These are phyloP conservation scores for Ustilago curta DNA, from an alignment of 1,284 basidiomycete genomes.

Conservation along the genomic window DNA sequence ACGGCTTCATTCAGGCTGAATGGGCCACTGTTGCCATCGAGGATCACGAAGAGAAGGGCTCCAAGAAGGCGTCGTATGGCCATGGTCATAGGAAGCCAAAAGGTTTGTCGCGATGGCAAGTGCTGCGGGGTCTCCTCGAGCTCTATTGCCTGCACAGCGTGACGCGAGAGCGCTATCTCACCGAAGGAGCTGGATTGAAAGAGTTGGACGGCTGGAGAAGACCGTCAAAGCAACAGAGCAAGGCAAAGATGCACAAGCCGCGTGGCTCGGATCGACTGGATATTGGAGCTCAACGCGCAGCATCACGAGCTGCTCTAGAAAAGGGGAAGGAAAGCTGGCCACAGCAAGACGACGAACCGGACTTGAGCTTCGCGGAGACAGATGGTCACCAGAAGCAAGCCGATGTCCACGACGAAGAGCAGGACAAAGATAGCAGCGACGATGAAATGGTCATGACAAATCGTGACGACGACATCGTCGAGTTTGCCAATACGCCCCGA, in stretches of 20 bases:
- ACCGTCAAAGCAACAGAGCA: constrained; percentile 1
- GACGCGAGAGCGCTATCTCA: constrained; percentile 59
- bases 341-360: constrained; percentile 3
- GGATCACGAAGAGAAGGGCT: constrained; percentile 63
- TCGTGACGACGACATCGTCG: constrained; percentile 63
- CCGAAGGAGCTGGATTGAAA: constrained; percentile 61
- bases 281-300: constrained; percentile 42
- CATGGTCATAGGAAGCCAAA: constrained; percentile 33
- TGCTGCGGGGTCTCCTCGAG: constrained; percentile 62
- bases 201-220: constrained; percentile 46
- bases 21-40: constrained; percentile 65
- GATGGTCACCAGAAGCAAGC: constrained; percentile 1
- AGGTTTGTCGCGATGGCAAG: constrained; percentile 61
- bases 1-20: constrained; percentile 59
- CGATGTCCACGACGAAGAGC: constrained; percentile 20
- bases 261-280: constrained; percentile 33
- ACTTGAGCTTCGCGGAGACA: neutral
- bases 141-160: constrained; percentile 63
- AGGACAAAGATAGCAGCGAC: constrained; percentile 53
- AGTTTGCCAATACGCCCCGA: constrained; percentile 61
- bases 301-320: constrained; percentile 37
- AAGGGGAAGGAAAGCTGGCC: constrained; percentile 16
- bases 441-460: constrained; percentile 65
- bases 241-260: neutral
- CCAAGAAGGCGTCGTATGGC: constrained; percentile 16